A percentile compares a stretch with the other conserved stretches of the same genome.
Evolutionary conservation across 106 monocot genomes (phyloP).

Genomic region (Narthecium ossifragum): DNA sequence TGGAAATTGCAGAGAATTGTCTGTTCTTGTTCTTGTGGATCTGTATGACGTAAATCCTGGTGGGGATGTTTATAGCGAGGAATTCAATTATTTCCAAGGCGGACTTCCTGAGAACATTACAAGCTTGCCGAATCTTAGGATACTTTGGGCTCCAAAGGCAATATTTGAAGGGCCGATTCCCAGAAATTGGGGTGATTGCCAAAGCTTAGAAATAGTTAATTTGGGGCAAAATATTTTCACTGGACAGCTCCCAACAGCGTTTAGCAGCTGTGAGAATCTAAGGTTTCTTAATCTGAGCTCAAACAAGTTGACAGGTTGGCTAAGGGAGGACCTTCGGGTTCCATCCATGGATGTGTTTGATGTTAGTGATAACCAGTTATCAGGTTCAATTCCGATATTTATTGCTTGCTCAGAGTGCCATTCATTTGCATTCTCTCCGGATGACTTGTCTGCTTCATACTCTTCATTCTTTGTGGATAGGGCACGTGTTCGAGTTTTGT

Average conservation of each 20-base stretch:
- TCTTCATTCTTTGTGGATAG: slow-evolving; percentile 30
- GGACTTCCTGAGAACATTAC: slow-evolving; percentile 57
- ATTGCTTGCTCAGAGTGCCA: slow-evolving; percentile 13
- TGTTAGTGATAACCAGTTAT: slow-evolving; percentile 66
- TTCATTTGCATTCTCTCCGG: slow-evolving; percentile 3
- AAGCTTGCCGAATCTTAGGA: slow-evolving; percentile 46
- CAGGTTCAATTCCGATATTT: slow-evolving; percentile 63
- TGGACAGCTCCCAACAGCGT: slow-evolving; percentile 32
- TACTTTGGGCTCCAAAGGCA: slow-evolving; percentile 83
- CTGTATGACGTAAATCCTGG: slow-evolving; percentile 22
- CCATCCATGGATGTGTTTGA: slow-evolving; percentile 82
- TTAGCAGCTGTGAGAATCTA: slow-evolving; percentile 60
- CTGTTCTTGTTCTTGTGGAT: slow-evolving; percentile 56
- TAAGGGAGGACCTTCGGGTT: slow-evolving; percentile 42
- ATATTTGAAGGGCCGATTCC: slow-evolving; percentile 63
- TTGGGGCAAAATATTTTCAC: slow-evolving; percentile 58
- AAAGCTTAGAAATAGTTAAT: slow-evolving; percentile 74
- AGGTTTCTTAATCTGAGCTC: slow-evolving; percentile 67
- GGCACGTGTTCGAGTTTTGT: slow-evolving; percentile 8
- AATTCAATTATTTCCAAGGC: slow-evolving; percentile 75
- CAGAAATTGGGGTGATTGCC: slow-evolving; percentile 62
- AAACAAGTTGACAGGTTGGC: slow-evolving; percentile 62
- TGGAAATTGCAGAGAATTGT: slow-evolving; percentile 57
- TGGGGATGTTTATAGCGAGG: slow-evolving; percentile 21
- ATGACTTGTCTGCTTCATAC: slow-evolving; percentile 37